These are phyloP conservation scores for Trichosporon faecale DNA, from an alignment of 1,284 basidiomycete species.

Conservation along the genomic window DNA sequence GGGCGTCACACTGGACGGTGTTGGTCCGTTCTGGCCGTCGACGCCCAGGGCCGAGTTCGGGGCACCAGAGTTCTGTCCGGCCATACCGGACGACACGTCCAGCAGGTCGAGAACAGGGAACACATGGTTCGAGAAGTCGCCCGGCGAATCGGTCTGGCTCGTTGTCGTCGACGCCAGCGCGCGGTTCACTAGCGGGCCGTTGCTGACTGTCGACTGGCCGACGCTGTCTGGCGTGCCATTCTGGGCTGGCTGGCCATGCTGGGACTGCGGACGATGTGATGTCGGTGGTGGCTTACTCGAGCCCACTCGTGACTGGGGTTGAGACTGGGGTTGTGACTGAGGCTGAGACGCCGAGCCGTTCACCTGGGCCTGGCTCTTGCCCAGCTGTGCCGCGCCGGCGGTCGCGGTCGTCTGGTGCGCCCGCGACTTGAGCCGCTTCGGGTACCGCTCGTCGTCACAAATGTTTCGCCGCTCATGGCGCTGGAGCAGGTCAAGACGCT, in stretches of 20 bases:
- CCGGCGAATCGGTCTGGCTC: not conserved
- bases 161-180: not conserved
- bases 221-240: not conserved
- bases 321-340: slow-evolving; percentile 1
- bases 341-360: not conserved
- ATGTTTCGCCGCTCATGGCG: slow-evolving; percentile 41
- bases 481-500: slow-evolving; percentile 8
- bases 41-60: slow-evolving; percentile 1
- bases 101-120: slow-evolving; percentile 8
- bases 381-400: not conserved
- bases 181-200: not conserved
- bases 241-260: not conserved
- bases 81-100: not conserved
- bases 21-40: not conserved
- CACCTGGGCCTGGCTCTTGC: not conserved
- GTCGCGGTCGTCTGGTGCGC: not conserved
- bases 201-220: not conserved
- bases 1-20: not conserved
- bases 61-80: not conserved
- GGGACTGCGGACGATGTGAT: not conserved
- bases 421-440: slow-evolving; percentile 16
- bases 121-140: not conserved
- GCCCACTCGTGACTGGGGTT: slow-evolving; percentile 2
- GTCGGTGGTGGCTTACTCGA: slow-evolving; percentile 1
- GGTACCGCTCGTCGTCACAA: slow-evolving; percentile 32